Conservation (phyloP, 1,284 basidiomycete species). For the Cutaneotrichosporon sp. region DNA sequence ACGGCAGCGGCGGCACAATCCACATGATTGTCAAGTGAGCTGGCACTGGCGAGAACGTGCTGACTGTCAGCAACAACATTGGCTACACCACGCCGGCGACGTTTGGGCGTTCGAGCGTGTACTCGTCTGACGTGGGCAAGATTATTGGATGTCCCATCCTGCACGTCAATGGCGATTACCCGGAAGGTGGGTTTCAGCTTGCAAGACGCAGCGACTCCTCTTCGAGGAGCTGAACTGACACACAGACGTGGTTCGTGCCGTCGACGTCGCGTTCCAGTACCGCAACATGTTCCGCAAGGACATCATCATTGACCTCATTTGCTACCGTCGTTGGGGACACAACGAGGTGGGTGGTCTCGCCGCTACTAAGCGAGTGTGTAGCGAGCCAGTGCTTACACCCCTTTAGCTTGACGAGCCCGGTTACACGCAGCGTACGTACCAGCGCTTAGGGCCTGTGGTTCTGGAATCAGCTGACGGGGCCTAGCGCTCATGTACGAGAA, state of each 20-base stretch:
- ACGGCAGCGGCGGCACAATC: constrained; percentile 78
- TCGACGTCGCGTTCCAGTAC: constrained; percentile 75
- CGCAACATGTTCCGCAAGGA: constrained; percentile 79
- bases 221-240: constrained; percentile 7
- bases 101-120: constrained; percentile 71
- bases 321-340: constrained; percentile 76
- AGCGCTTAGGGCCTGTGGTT: background rate
- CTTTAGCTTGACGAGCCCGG: constrained; percentile 69
- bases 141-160: constrained; percentile 81
- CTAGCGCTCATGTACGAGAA: constrained; percentile 73
- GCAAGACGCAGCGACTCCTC: no score
- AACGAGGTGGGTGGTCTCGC: constrained; percentile 55
- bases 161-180: constrained; percentile 87
- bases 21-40: constrained; percentile 87
- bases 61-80: constrained; percentile 55
- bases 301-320: constrained; percentile 78
- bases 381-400: background rate
- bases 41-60: background rate
- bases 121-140: constrained; percentile 84
- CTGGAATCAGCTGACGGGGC: constrained; percentile 7
- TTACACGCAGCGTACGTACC: constrained; percentile 63
- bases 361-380: background rate
- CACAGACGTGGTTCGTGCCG: constrained; percentile 67
- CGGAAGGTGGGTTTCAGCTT: constrained; percentile 59
- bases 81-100: constrained; percentile 84